phyloP scores from a whole-genome alignment of 495 filamentous ascomycete genomes.

The Hypoxylon trugodes region DNA sequence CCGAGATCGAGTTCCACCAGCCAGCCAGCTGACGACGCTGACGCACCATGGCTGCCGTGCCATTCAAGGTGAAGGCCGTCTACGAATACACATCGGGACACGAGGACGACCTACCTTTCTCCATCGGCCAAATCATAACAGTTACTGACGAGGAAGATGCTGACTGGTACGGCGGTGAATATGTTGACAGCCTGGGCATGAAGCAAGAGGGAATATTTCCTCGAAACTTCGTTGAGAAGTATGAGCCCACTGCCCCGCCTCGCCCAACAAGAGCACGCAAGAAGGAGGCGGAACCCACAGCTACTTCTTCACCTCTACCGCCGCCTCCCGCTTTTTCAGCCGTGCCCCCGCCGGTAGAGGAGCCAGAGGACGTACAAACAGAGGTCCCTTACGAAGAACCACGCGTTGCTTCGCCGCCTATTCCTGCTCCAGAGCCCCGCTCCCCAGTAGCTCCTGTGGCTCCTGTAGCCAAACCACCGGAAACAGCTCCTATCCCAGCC shows the following conservation, averaged over 20 bases:
- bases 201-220: conserved; percentile 93
- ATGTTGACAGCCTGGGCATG: conserved; percentile 73
- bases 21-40: conserved; percentile 28
- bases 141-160: conserved; percentile 91
- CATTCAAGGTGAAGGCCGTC: conserved; percentile 94
- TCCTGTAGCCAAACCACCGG: conserved; percentile 49
- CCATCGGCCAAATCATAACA: conserved; percentile 85
- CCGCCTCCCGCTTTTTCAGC: conserved; percentile 65
- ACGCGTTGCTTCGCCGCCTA: conserved; percentile 37
- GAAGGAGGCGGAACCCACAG: conserved; percentile 66
- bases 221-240: conserved; percentile 95
- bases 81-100: conserved; percentile 92
- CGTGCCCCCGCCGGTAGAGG: conserved; percentile 49
- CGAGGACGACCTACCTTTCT: conserved; percentile 92
- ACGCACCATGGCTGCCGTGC: conserved; percentile 73
- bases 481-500: conserved; percentile 53
- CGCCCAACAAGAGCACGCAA: conserved; percentile 81
- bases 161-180: conserved; percentile 96
- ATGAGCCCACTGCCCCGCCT: conserved; percentile 88
- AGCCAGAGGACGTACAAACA: conserved; percentile 45
- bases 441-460: conserved; percentile 41
- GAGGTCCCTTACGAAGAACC: conserved; percentile 45
- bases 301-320: conserved; percentile 70
- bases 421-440: conserved; percentile 39
- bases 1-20: conserved; percentile 16